A percentile compares a stretch with the other conserved stretches of the same genome.
Conservation (phyloP, 1,139 yeast genomes). For the Saccharomycopsis phalli region DNA sequence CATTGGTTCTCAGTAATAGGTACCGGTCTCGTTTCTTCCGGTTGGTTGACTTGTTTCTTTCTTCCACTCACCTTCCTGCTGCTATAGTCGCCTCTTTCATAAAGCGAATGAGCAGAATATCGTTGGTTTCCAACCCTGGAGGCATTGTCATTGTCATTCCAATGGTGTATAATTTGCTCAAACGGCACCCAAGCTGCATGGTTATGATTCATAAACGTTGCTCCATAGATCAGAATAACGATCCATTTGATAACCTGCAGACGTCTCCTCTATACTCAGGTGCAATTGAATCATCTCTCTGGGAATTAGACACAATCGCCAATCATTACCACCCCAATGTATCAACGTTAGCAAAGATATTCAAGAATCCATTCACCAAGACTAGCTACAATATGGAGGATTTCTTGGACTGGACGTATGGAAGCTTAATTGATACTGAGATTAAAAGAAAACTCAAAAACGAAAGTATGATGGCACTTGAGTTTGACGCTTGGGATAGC, state of each 20-base stretch:
- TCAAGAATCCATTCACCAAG: slow-evolving; percentile 84
- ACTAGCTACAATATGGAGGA: slow-evolving; percentile 85
- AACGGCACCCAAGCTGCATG: slow-evolving; percentile 93
- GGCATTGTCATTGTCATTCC: slow-evolving; percentile 85
- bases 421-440: slow-evolving; percentile 68
- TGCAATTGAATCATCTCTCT: slow-evolving; percentile 78
- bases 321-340: slow-evolving; percentile 95
- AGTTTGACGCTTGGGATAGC: slow-evolving; percentile 13
- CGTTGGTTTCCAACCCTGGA: slow-evolving; percentile 78
- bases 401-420: slow-evolving; percentile 85
- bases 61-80: slow-evolving; percentile 84
- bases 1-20: slow-evolving; percentile 64
- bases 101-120: slow-evolving; percentile 67
- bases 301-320: slow-evolving; percentile 82
- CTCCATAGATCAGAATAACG: slow-evolving; percentile 36
- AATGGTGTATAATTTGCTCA: slow-evolving; percentile 80
- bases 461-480: slow-evolving; percentile 25
- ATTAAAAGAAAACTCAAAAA: slow-evolving; percentile 57
- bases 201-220: slow-evolving; percentile 54
- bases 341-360: slow-evolving; percentile 82
- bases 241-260: slow-evolving; percentile 60
- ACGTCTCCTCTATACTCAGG: slow-evolving; percentile 66
- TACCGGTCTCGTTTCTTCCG: slow-evolving; percentile 86
- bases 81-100: slow-evolving; percentile 81
- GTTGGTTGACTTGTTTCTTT: slow-evolving; percentile 71